A percentile compares a stretch with the other conserved stretches of the same genome.
phyloP scores from a whole-genome alignment of 192 early-diverging fungal species.

The Geosiphon pyriformis region DNA sequence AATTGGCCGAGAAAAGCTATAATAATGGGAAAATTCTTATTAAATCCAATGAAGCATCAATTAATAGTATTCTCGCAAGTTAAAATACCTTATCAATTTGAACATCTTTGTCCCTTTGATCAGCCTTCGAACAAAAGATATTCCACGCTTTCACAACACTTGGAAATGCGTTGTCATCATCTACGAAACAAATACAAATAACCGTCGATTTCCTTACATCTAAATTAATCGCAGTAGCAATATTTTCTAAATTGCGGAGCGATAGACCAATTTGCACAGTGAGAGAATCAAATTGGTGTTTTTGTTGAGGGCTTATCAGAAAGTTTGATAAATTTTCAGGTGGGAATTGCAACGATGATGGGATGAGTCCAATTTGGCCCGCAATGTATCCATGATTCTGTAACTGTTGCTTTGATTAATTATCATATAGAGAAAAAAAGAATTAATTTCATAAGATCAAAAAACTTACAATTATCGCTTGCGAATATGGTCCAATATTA shows the following conservation, averaged over 20 bases:
- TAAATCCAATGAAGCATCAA: background rate
- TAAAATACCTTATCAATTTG: background rate
- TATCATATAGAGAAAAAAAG: background rate
- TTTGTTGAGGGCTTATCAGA: background rate
- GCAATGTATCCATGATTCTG: constrained; percentile 61
- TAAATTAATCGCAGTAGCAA: constrained; percentile 36
- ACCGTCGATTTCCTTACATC: constrained; percentile 34
- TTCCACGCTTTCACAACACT: constrained; percentile 37
- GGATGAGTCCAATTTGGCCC: constrained; percentile 75
- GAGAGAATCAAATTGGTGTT: constrained; percentile 25
- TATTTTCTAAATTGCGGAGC: constrained; percentile 48
- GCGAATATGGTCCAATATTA: constrained; percentile 84
- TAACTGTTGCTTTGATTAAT: constrained; percentile 31
- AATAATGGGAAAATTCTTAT: background rate
- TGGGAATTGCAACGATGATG: constrained; percentile 56
- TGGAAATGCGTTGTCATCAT: constrained; percentile 25
- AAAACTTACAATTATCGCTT: constrained; percentile 53
- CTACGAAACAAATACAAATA: constrained; percentile 59
- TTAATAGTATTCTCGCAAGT: background rate
- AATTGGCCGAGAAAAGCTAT: background rate
- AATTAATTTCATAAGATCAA: background rate
- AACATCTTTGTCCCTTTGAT: background rate
- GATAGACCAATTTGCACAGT: constrained; percentile 46
- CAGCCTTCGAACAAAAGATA: background rate
- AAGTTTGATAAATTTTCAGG: constrained; percentile 1